A percentile compares a stretch with the other conserved stretches of the same genome.
phyloP scores from a whole-genome alignment of 2,329 filamentous ascomycete genomes.

The Talaromyces sp. region DNA sequence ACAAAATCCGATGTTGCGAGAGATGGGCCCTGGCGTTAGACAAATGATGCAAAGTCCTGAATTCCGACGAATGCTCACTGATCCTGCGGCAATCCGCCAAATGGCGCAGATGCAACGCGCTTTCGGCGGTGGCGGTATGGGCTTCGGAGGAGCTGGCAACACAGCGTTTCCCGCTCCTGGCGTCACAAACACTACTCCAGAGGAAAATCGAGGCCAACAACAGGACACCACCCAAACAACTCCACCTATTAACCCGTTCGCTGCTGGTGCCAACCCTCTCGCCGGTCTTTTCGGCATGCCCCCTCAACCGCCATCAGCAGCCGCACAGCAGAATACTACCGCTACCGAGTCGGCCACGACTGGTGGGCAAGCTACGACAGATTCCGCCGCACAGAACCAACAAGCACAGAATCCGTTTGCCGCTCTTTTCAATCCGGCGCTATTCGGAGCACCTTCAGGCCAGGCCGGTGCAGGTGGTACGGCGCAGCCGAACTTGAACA shows the following conservation, averaged over 20 bases:
- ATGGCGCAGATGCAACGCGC: slow-evolving; percentile 76
- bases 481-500: slow-evolving; percentile 38
- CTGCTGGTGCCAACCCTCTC: slow-evolving; percentile 55
- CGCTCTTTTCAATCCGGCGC: slow-evolving; percentile 55
- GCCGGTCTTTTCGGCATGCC: slow-evolving; percentile 54
- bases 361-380: slow-evolving; percentile 26
- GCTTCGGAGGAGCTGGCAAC: slow-evolving; percentile 32
- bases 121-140: slow-evolving; percentile 50
- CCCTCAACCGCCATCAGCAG: slow-evolving; percentile 28
- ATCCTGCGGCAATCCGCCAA: slow-evolving; percentile 77
- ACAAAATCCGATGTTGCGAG: slow-evolving; percentile 76
- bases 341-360: slow-evolving; percentile 23
- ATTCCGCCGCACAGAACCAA: slow-evolving; percentile 33
- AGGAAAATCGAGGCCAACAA: slow-evolving; percentile 38
- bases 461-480: slow-evolving; percentile 24
- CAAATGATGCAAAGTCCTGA: slow-evolving; percentile 84
- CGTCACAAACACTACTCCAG: slow-evolving; percentile 77
- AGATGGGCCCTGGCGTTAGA: slow-evolving; percentile 68
- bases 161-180: slow-evolving; percentile 82
- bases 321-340: slow-evolving; percentile 24
- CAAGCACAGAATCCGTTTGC: slow-evolving; percentile 62
- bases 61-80: slow-evolving; percentile 89
- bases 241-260: slow-evolving; percentile 39
- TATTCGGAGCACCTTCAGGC: slow-evolving; percentile 31
- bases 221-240: slow-evolving; percentile 33